phyloP scores from a whole-genome alignment of 805 yeast species.

The Yarrowia sp. region DNA sequence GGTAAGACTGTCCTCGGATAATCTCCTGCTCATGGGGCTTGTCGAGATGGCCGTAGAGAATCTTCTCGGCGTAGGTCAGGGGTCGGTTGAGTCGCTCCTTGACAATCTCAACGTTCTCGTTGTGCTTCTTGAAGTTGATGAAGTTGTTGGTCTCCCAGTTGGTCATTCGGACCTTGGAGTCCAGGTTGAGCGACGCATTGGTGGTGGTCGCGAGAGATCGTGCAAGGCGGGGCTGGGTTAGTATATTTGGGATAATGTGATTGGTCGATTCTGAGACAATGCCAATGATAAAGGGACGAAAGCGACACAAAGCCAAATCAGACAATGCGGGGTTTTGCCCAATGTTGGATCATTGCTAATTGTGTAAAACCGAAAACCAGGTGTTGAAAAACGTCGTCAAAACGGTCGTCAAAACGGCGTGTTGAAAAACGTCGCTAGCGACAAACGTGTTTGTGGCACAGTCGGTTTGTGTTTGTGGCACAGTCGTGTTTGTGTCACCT shows the following conservation, averaged over 20 bases:
- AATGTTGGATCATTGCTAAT: background rate
- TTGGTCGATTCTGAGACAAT: background rate
- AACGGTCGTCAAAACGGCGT: too few relatives aligned
- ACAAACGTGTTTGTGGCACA: too few relatives aligned
- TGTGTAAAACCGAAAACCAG: too few relatives aligned
- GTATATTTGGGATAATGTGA: background rate
- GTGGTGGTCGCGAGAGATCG: conserved; percentile 28
- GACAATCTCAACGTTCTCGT: conserved; percentile 84
- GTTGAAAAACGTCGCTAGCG: too few relatives aligned
- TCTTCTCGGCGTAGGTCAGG: conserved; percentile 91
- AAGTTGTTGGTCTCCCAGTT: conserved; percentile 60
- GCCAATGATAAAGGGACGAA: background rate
- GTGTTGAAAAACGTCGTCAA: too few relatives aligned
- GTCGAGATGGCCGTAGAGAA: conserved; percentile 90
- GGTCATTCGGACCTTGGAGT: conserved; percentile 77
- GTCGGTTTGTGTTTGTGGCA: too few relatives aligned
- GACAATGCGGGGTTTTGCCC: too few relatives aligned
- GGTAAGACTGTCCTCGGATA: conserved; percentile 83
- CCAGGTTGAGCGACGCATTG: conserved; percentile 45
- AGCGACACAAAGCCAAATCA: too few relatives aligned
- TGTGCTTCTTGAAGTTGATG: conserved; percentile 87
- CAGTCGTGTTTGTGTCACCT: too few relatives aligned
- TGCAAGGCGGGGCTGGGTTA: conserved; percentile 31
- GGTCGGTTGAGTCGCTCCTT: conserved; percentile 81
- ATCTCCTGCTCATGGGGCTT: conserved; percentile 86